Conservation (phyloP, 495 filamentous ascomycete genomes). For the Glonium stellatum region DNA sequence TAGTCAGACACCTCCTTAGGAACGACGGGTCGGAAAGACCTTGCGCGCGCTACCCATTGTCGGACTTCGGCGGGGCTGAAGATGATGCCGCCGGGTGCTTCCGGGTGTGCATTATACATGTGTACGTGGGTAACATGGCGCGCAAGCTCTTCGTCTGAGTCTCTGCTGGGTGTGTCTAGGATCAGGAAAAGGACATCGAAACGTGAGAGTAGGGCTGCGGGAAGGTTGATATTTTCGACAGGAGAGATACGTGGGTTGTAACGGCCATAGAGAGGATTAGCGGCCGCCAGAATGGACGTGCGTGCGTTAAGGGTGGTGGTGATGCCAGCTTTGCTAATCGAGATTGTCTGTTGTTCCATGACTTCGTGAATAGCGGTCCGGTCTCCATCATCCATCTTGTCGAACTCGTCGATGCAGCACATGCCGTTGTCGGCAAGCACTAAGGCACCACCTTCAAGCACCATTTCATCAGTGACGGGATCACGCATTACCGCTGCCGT, state of each 20-base stretch:
- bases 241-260: conserved; percentile 96
- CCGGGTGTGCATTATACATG: conserved; percentile 93
- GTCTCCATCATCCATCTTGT: conserved; percentile 98
- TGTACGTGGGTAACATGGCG: conserved; percentile 94
- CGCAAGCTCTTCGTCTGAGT: conserved; percentile 87
- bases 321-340: conserved; percentile 97
- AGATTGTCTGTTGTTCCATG: conserved; percentile 99
- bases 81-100: conserved; percentile 56
- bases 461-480: conserved; percentile 97
- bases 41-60: conserved; percentile 88
- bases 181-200: conserved; percentile 97
- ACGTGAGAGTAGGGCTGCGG: conserved; percentile 87
- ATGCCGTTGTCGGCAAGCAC: conserved; percentile 96
- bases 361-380: conserved; percentile 98
- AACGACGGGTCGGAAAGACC: conserved; percentile 78
- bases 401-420: conserved; percentile 99
- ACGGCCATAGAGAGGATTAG: conserved; percentile 93
- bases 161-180: conserved; percentile 82
- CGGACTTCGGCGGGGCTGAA: conserved; percentile 89
- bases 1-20: conserved; percentile 83
- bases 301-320: conserved; percentile 92
- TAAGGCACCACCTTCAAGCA: conserved; percentile 90
- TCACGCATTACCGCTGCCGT: conserved; percentile 98
- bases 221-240: conserved; percentile 97
- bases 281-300: conserved; percentile 94